These are phyloP conservation scores for Blattamonas nauphoetae DNA, from an alignment of 78 protist species.

Conservation along the genomic window DNA sequence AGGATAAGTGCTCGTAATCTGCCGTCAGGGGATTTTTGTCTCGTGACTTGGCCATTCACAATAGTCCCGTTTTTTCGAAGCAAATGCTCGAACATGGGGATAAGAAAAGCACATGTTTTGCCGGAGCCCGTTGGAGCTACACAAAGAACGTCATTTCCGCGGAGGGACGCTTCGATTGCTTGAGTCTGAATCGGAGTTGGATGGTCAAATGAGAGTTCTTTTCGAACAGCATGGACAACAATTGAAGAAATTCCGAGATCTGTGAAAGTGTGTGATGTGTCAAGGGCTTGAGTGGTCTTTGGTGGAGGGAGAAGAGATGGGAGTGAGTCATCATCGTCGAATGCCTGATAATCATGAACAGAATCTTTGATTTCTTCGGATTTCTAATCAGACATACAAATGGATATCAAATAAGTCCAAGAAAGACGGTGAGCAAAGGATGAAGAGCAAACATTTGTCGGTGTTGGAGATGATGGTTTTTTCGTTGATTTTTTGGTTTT, in stretches of 20 bases:
- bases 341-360: too few species aligned
- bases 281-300: too few species aligned
- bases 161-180: constrained; percentile 80
- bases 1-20: neutral
- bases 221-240: neutral
- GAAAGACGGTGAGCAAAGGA: too few species aligned
- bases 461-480: too few species aligned
- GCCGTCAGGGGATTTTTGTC: constrained; percentile 2
- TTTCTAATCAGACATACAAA: too few species aligned
- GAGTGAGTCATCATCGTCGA: too few species aligned
- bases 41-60: neutral
- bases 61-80: neutral
- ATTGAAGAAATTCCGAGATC: neutral
- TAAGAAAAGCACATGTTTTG: constrained; percentile 87
- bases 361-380: too few species aligned
- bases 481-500: too few species aligned
- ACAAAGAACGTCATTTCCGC: constrained; percentile 73
- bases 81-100: constrained; percentile 54
- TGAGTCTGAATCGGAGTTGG: constrained; percentile 92
- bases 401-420: too few species aligned
- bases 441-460: too few species aligned
- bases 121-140: constrained; percentile 95
- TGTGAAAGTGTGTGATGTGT: neutral
- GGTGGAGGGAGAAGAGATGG: too few species aligned
- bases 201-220: constrained; percentile 41